Evolutionary conservation across 495 filamentous ascomycete genomes (phyloP).

Genomic region (Astrothelium subdiscretum): DNA sequence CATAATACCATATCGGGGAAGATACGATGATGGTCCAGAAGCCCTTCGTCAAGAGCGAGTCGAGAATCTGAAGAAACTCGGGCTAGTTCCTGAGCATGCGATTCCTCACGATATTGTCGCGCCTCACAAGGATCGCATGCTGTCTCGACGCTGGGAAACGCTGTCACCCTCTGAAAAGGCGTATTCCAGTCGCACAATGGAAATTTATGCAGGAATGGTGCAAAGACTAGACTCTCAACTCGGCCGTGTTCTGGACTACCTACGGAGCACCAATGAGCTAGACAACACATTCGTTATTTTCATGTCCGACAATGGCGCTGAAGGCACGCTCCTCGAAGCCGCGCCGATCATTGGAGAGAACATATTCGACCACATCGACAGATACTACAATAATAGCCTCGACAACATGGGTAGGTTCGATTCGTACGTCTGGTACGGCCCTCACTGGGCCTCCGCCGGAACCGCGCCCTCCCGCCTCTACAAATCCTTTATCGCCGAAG

Average conservation of each 20-base stretch:
- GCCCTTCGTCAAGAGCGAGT: slow-evolving; percentile 41
- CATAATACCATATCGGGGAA: slow-evolving; percentile 42
- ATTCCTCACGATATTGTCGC: slow-evolving; percentile 43
- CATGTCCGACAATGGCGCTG: slow-evolving; percentile 53
- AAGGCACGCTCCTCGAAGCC: slow-evolving; percentile 44
- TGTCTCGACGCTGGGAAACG: slow-evolving; percentile 37
- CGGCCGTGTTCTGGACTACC: slow-evolving; percentile 41
- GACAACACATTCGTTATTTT: slow-evolving; percentile 51
- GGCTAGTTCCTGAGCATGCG: slow-evolving; percentile 40
- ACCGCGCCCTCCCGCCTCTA: slow-evolving; percentile 46
- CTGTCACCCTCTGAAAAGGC: slow-evolving; percentile 36
- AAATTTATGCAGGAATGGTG: slow-evolving; percentile 50
- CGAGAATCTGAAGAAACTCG: slow-evolving; percentile 38
- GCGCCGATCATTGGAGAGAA: slow-evolving; percentile 36
- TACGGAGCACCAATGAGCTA: slow-evolving; percentile 40
- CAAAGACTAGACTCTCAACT: slow-evolving; percentile 47
- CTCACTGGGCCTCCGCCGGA: slow-evolving; percentile 47
- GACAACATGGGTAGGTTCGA: slow-evolving; percentile 47
- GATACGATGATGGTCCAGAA: slow-evolving; percentile 46
- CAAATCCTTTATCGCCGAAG: slow-evolving; percentile 36
- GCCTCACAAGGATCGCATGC: slow-evolving; percentile 20
- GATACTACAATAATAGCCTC: slow-evolving; percentile 48
- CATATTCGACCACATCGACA: slow-evolving; percentile 38
- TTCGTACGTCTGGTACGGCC: slow-evolving; percentile 51
- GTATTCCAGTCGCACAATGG: slow-evolving; percentile 42